These are phyloP conservation scores for Fusarium temperatum DNA, from an alignment of 2,329 filamentous ascomycete species.

Conservation along the genomic window DNA sequence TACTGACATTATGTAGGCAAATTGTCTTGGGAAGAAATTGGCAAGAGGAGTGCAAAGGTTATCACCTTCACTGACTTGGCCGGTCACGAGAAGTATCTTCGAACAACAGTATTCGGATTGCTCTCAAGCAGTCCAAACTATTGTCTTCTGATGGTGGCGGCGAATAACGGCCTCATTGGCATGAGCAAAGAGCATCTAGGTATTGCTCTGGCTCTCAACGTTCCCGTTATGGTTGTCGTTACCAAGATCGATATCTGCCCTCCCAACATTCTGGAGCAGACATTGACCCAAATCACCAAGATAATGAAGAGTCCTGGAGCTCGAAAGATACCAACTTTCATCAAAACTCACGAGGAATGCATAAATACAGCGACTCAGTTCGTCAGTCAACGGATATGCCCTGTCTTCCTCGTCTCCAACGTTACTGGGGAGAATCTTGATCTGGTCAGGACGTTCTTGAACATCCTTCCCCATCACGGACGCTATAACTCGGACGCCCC, in stretches of 20 bases:
- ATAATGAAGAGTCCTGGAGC: constrained; percentile 95
- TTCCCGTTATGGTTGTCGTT: constrained; percentile 96
- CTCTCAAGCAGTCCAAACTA: constrained; percentile 96
- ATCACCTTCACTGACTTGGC: constrained; percentile 96
- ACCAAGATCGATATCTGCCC: constrained; percentile 99
- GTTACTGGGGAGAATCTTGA: constrained; percentile 93
- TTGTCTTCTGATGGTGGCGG: constrained; percentile 96
- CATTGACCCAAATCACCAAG: constrained; percentile 87
- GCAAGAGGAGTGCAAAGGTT: constrained; percentile 92
- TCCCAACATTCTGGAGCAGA: constrained; percentile 93
- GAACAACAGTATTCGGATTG: constrained; percentile 95
- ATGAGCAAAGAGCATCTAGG: constrained; percentile 99
- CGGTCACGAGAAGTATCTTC: constrained; percentile 92
- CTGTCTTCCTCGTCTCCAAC: constrained; percentile 97
- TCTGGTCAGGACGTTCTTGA: constrained; percentile 90
- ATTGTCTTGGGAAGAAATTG: constrained; percentile 97
- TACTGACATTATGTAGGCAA: constrained; percentile 53
- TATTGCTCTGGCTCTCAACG: constrained; percentile 92
- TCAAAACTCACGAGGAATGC: constrained; percentile 89
- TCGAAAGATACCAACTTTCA: constrained; percentile 94
- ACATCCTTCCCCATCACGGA: constrained; percentile 93
- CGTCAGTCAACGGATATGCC: constrained; percentile 93
- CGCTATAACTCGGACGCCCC: constrained; percentile 88
- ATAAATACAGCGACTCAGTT: constrained; percentile 97
- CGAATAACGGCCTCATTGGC: constrained; percentile 95